phyloP scores from a whole-genome alignment of 2,329 filamentous ascomycete genomes.

The Keithomyces neogunnii region DNA sequence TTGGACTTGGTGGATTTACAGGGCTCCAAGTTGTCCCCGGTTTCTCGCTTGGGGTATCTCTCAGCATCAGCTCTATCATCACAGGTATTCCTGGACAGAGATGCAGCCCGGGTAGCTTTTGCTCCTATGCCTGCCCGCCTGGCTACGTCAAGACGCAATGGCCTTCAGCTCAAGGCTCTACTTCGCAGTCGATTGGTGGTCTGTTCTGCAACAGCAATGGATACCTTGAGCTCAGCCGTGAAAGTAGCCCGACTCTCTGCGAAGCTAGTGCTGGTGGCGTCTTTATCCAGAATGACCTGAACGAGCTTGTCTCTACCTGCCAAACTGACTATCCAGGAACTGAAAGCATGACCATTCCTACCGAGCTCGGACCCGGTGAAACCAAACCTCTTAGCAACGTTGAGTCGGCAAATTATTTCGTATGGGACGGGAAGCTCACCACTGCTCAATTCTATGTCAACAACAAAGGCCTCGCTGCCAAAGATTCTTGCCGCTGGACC shows the following conservation, averaged over 20 bases:
- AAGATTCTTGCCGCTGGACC: conserved; percentile 70
- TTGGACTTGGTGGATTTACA: conserved; percentile 66
- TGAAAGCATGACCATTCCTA: conserved; percentile 78
- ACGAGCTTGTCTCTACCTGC: conserved; percentile 64
- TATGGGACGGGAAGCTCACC: conserved; percentile 65
- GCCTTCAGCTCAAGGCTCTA: conserved; percentile 67
- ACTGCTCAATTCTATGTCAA: conserved; percentile 98
- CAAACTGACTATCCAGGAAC: conserved; percentile 94
- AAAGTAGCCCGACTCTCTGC: conserved; percentile 62
- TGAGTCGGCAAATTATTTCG: conserved; percentile 62
- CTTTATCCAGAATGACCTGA: conserved; percentile 66
- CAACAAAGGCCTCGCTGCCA: conserved; percentile 57
- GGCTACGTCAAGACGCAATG: conserved; percentile 93
- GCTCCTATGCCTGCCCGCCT: conserved; percentile 86
- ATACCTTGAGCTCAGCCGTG: conserved; percentile 70
- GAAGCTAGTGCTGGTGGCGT: conserved; percentile 62
- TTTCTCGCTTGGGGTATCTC: conserved; percentile 34
- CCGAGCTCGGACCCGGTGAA: conserved; percentile 52
- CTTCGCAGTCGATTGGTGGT: conserved; percentile 80
- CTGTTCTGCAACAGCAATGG: conserved; percentile 67
- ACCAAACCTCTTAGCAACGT: conserved; percentile 66
- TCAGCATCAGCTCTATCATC: conserved; percentile 56
- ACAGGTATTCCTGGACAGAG: conserved; percentile 51
- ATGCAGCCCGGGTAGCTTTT: conserved; percentile 61
- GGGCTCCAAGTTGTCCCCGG: conserved; percentile 62